Evolutionary conservation across 192 early-diverging fungal species (phyloP), one percentile per base, ranked within the genome.

Genomic region (Coemansia sp.): DNA sequence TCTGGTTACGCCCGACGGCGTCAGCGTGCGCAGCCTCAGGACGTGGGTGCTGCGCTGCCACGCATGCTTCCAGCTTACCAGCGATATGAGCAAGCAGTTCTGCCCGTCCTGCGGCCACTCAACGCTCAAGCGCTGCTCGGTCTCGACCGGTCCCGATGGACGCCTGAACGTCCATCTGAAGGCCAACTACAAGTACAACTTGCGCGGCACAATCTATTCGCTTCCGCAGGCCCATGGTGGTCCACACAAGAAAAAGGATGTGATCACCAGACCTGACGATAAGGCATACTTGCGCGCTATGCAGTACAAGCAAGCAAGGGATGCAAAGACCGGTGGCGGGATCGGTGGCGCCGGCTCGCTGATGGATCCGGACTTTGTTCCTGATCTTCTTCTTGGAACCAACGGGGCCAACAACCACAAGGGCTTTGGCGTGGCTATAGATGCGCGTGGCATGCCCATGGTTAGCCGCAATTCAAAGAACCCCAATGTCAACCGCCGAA

Each of bases 21-120:
- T 91, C 8, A 66, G 82, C 15, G 89, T 98, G 44, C 84, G 57
- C 29, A 83, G 84, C 29, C 72, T 96, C 64, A 92, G 92, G 72
- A 94, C 85, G 45, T 95, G 88, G 87, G 90, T 96, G 10, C 72
- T 97, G 70, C 86, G 96, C 31, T 98, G 96, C 78, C 94, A 97
- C 68, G 94, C 90, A 4, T 98, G 96, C 74, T 93, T 73, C 84
- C 87, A 90, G 37, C 83, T 89, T 31, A 97, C 93, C 0, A 82
- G 78, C 11, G 85, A 94, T 48, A 94, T 96, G 93, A 84, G 85
- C 33, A 90, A 87, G 73, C 85, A 92, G 74, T 98, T 98, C 72
- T 98, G 96, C 76, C 88, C 94, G 5, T 79, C 83, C 30, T 98
- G 96, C 75, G 96, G 96, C 61, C 87, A 90, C 68, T 70, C 91